Evolutionary conservation across 2,329 filamentous ascomycete genomes (phyloP).

Genomic region (Epichloe festucae): DNA sequence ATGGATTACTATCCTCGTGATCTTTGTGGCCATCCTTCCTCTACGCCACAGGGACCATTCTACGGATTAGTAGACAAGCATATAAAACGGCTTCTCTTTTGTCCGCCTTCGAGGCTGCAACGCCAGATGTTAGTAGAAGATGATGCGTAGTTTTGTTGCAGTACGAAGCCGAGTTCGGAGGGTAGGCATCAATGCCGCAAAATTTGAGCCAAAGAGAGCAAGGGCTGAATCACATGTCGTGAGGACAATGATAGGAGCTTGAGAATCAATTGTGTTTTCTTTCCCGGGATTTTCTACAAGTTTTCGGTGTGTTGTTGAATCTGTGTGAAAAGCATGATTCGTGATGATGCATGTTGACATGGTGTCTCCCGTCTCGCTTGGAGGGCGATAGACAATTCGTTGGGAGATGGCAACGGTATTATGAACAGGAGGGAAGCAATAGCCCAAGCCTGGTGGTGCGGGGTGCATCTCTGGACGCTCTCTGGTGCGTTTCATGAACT

Average conservation of each 20-base stretch:
- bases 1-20: neutral
- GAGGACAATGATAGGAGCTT: neutral
- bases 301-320: neutral
- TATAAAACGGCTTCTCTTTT: too few species aligned
- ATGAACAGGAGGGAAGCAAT: too few species aligned
- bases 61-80: too few species aligned
- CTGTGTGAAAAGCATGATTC: neutral
- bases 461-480: neutral
- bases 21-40: neutral
- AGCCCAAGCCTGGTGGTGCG: neutral
- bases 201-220: too few species aligned
- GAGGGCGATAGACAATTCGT: neutral
- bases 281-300: neutral
- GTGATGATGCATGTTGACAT: neutral
- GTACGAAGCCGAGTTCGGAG: too few species aligned
- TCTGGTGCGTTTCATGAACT: neutral
- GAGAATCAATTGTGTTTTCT: neutral
- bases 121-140: too few species aligned
- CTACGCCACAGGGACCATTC: neutral
- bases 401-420: too few species aligned
- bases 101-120: too few species aligned
- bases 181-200: too few species aligned
- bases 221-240: too few species aligned
- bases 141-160: too few species aligned
- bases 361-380: neutral